Percentiles rank a stretch among this genome's conserved stretches.
These are phyloP conservation scores for Magnusiomyces clavatus DNA, from an alignment of 1,139 yeast genomes.

Conservation along the genomic window DNA sequence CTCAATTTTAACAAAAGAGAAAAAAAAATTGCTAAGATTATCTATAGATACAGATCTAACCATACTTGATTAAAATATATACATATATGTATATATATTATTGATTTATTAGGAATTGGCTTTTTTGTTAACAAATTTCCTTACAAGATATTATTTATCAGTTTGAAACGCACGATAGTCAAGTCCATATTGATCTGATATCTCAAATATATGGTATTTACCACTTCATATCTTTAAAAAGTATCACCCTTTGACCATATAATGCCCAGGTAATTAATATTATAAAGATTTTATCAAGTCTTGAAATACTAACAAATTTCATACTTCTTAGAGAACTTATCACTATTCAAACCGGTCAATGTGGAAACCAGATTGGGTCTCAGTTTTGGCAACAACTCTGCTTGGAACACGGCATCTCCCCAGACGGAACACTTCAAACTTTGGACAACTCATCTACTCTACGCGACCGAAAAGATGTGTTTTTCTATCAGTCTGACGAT, in stretches of 20 bases:
- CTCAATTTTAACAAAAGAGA: too few relatives aligned
- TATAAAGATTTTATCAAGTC: not conserved
- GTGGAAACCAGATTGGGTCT: slow-evolving; percentile 94
- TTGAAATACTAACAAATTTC: not conserved
- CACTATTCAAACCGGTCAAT: slow-evolving; percentile 73
- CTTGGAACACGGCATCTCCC: slow-evolving; percentile 72
- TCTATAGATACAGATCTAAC: too few relatives aligned
- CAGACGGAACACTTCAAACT: slow-evolving; percentile 54
- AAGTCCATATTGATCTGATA: too few relatives aligned
- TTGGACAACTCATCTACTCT: slow-evolving; percentile 28
- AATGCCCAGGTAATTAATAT: slow-evolving; percentile 11
- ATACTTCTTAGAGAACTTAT: slow-evolving; percentile 42
- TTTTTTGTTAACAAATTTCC: too few relatives aligned
- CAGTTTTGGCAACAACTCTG: slow-evolving; percentile 92
- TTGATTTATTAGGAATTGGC: too few relatives aligned
- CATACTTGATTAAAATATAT: too few relatives aligned
- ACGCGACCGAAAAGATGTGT: slow-evolving; percentile 74
- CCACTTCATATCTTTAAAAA: not conserved
- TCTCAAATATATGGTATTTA: too few relatives aligned
- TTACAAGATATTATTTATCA: too few relatives aligned
- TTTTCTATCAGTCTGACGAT: slow-evolving; percentile 72
- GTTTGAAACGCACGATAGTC: too few relatives aligned
- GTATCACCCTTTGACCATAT: not conserved
- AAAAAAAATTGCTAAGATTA: too few relatives aligned
- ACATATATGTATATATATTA: too few relatives aligned